Evolutionary conservation across 2,329 filamentous ascomycete genomes (phyloP).

Genomic region (Beauveria sp.): DNA sequence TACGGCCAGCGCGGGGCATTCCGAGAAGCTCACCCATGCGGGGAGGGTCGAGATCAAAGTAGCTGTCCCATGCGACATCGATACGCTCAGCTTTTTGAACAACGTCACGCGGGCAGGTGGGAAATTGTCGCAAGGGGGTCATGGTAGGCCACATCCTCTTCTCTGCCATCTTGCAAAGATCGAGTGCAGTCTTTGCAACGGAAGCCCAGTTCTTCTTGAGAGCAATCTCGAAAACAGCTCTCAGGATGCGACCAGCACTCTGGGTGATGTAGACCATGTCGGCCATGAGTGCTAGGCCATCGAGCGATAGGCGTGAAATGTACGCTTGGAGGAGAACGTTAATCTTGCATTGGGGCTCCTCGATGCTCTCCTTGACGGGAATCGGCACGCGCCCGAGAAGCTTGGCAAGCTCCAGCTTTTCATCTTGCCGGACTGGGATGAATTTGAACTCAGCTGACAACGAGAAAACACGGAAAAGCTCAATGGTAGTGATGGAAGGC

Average conservation of each 20-base stretch:
- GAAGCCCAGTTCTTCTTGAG: conserved; percentile 93
- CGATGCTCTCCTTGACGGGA: conserved; percentile 94
- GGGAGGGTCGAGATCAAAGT: conserved; percentile 93
- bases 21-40: conserved; percentile 92
- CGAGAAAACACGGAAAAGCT: conserved; percentile 93
- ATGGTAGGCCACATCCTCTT: conserved; percentile 99
- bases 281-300: conserved; percentile 92
- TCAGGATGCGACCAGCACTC: conserved; percentile 89
- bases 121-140: conserved; percentile 89
- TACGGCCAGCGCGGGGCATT: conserved; percentile 77
- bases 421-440: conserved; percentile 93
- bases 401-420: conserved; percentile 93
- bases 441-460: conserved; percentile 98
- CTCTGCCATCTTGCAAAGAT: conserved; percentile 98
- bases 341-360: conserved; percentile 95
- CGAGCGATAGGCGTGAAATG: conserved; percentile 88
- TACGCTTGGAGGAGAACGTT: conserved; percentile 96
- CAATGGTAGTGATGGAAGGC: conserved; percentile 84
- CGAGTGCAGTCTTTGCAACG: conserved; percentile 84
- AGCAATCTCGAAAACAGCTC: conserved; percentile 95
- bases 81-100: conserved; percentile 90
- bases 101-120: conserved; percentile 72
- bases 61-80: conserved; percentile 85
- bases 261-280: conserved; percentile 99
- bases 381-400: conserved; percentile 84